Evolutionary conservation across 257 asterid genomes (phyloP), one percentile per base, ranked within the genome.

Genomic region (Jasminum sambac): DNA sequence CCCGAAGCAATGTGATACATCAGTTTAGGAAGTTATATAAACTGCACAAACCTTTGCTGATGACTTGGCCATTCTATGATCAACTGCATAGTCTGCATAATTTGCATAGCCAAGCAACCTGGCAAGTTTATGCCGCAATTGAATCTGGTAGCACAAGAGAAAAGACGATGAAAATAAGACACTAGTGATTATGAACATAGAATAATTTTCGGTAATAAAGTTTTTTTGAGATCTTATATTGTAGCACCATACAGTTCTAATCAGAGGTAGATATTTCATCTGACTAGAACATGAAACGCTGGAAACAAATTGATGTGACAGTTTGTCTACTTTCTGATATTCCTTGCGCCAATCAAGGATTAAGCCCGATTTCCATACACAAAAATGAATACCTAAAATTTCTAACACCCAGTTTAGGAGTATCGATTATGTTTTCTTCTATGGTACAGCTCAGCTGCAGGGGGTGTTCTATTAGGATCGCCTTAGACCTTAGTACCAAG

Each of bases 51-150:
- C 99, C 98, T 94, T 94, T 7, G 88, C 39, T 5, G 96, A 87
- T 43, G 97, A 86, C 63, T 78, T 83, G 71, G 93, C 95, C 99
- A 94, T 94, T 75, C 99, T 85, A 64, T 14, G 75, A 72, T 81
- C 79, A 25, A 76, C 77, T 70, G 92, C 89, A 83, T 89, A 91
- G 41, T 89, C 96, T 23, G 97, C 98, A 85, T 82, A 94, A 76
- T 82, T 91, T 38, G 73, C 64, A 80, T 85, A 91, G 70, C 97
- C 99, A 77, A 94, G 99, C 84, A 94, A 83, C 78, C 98, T 86
- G 74, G 98, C 95, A 60, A 88, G 83, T 74, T 87, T 94, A 70
- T 94, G 98, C 69, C 99, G 90, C 77, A 84, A 55, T 76, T 84
- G 93, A 79, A 91, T 79, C 99, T 94, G 94, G 78, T 79, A 80